phyloP scores from a whole-genome alignment of 768 basidiomycete genomes.

The Trametes sanguinea region DNA sequence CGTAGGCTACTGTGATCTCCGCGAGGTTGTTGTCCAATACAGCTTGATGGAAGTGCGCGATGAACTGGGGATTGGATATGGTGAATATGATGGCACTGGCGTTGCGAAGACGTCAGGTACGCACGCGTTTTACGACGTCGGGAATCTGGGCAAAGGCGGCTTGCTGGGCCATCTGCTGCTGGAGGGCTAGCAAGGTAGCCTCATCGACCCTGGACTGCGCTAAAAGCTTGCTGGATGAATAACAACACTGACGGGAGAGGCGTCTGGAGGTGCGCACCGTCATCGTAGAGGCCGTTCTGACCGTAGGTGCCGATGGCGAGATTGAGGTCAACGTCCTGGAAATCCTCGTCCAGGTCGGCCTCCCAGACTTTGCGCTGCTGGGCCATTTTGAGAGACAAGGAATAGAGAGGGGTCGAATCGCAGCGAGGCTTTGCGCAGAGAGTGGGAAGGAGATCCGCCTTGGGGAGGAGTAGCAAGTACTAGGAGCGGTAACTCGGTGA shows the following conservation, averaged over 20 bases:
- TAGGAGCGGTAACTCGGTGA: no score
- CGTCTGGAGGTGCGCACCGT: conserved; percentile 43
- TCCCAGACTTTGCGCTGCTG: conserved; percentile 72
- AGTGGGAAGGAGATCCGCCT: no score
- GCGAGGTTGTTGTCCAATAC: conserved; percentile 88
- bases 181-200: conserved; percentile 66
- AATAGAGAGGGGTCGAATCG: background rate
- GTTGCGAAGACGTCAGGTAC: conserved; percentile 26
- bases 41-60: conserved; percentile 93
- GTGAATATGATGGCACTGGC: background rate
- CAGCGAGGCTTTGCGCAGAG: background rate
- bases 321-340: conserved; percentile 68
- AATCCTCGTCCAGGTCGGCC: conserved; percentile 76
- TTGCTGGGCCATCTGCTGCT: conserved; percentile 84
- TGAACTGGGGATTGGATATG: conserved; percentile 58
- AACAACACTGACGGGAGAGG: background rate
- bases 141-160: conserved; percentile 82
- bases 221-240: conserved; percentile 2
- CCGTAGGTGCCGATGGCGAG: conserved; percentile 69
- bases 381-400: conserved; percentile 1
- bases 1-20: conserved; percentile 91
- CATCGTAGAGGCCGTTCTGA: conserved; percentile 68
- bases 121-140: conserved; percentile 84
- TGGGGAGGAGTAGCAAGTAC: no score
- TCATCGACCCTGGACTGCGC: conserved; percentile 71